These are phyloP conservation scores for Diaporthe longicolla DNA, from an alignment of 2,329 filamentous ascomycete species.

Conservation along the genomic window DNA sequence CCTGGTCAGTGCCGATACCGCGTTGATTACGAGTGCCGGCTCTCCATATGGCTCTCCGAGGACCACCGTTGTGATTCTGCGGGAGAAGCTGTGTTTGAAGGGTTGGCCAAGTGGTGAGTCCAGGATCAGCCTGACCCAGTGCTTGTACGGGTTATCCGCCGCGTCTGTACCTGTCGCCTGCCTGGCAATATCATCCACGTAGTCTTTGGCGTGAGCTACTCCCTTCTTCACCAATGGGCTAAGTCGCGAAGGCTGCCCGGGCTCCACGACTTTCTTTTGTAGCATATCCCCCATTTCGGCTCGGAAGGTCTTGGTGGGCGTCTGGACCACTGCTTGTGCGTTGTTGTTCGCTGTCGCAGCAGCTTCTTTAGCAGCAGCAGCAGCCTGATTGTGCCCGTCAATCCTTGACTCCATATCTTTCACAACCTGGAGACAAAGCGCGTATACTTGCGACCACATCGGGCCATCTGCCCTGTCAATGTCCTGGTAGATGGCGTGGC, in stretches of 20 bases:
- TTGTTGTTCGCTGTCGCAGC: slow-evolving; percentile 47
- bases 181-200: slow-evolving; percentile 68
- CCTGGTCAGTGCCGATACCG: slow-evolving; percentile 76
- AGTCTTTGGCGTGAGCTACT: slow-evolving; percentile 62
- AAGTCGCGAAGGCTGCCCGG: slow-evolving; percentile 64
- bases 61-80: slow-evolving; percentile 75
- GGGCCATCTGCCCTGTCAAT: slow-evolving; percentile 86
- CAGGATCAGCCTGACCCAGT: slow-evolving; percentile 62
- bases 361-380: slow-evolving; percentile 52
- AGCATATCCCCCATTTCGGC: slow-evolving; percentile 62
- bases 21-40: slow-evolving; percentile 77
- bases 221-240: slow-evolving; percentile 66
- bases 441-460: slow-evolving; percentile 84
- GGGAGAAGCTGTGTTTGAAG: slow-evolving; percentile 79
- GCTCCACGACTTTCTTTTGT: slow-evolving; percentile 58
- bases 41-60: slow-evolving; percentile 82
- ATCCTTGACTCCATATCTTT: slow-evolving; percentile 78
- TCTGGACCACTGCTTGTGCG: slow-evolving; percentile 61
- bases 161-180: slow-evolving; percentile 66
- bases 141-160: slow-evolving; percentile 62
- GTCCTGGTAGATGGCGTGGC: slow-evolving; percentile 87
- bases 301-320: slow-evolving; percentile 55
- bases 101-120: slow-evolving; percentile 72
- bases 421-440: slow-evolving; percentile 78
- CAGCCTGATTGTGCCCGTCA: slow-evolving; percentile 68